These are phyloP conservation scores for Elaeis oleifera DNA, from an alignment of 202 grass and related monocot species.

Conservation along the genomic window DNA sequence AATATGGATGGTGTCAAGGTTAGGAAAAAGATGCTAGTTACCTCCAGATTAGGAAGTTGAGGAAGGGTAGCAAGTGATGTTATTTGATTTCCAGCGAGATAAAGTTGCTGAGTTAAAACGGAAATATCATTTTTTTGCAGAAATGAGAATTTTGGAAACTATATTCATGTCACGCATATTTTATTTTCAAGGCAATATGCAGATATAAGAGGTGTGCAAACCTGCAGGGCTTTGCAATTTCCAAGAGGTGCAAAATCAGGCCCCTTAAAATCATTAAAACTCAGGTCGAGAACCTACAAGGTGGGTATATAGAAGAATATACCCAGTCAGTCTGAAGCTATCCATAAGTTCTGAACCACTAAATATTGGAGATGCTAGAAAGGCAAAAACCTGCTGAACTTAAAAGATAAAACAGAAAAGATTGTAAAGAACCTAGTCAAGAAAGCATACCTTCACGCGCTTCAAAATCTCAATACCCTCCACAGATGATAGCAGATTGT, in stretches of 20 bases:
- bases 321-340: too few relatives aligned
- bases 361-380: too few relatives aligned
- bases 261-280: constrained; percentile 93
- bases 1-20: constrained; percentile 15
- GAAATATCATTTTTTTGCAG: constrained; percentile 1
- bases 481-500: constrained; percentile 87
- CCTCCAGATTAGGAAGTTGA: constrained; percentile 91
- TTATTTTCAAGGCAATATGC: constrained; percentile 1
- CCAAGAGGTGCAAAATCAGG: constrained; percentile 71
- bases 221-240: constrained; percentile 81
- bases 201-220: constrained; percentile 26
- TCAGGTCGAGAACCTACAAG: constrained; percentile 93
- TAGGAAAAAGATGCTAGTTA: constrained; percentile 30
- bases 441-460: constrained; percentile 61
- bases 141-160: neutral
- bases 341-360: too few relatives aligned
- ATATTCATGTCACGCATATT: too few relatives aligned
- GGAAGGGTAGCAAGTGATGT: constrained; percentile 83
- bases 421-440: constrained; percentile 16
- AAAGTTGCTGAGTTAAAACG: constrained; percentile 76
- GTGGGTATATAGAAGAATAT: constrained; percentile 2
- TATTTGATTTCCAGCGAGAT: constrained; percentile 99
- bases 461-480: constrained; percentile 83
- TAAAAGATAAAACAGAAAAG: neutral
- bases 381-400: too few relatives aligned